Evolutionary conservation across 1,139 yeast genomes (phyloP), one percentile per base, ranked within the genome.

Genomic region (Protomyces gravidus): DNA sequence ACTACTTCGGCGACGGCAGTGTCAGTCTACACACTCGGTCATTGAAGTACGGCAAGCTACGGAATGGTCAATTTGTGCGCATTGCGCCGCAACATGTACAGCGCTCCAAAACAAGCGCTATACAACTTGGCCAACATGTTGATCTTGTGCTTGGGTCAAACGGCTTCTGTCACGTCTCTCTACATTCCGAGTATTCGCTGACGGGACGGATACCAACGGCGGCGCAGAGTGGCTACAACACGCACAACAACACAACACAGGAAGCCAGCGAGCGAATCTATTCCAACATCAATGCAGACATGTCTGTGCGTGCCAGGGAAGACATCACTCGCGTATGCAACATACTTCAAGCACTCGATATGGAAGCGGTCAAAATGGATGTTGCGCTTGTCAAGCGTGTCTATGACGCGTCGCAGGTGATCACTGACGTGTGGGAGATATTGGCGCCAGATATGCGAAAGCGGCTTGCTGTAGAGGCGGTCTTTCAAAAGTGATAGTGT

Each of bases 1-100:
- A 89, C 26, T 76, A 90, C 53, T 92, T 82, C 71, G 83, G 82
- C 64, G 96, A 89, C 71, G 98, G 98, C 11, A 82, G 89, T 65
- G 97, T 97, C 0, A 85, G 96, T 0, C 76, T 94, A 63, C 99
- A 94, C 71, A 94, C 98, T 1, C 81, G 99, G 69, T 90, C 97
- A 0, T 76, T 94, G 65, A 88, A 90, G 70, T 94, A 94, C 70
- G 99, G 98, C 19, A 94, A 94, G 70, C 78, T 94, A 64, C 81
- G 97, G 69, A 89, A 94, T 70, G 99, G 99, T 39, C 79, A 84
- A 52, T 88, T 89, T 66, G 73, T 88, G 36, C 78, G 79, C 61
- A 90, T 90, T 0, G 97, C 97, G 2, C 80, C 92, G 49, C 84
- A 92, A 36, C 76, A 92, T 63, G 80, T 94, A 55, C 80, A 90